Evolutionary conservation across 2,329 filamentous ascomycete genomes (phyloP).

Genomic region (Xylaria sp.): DNA sequence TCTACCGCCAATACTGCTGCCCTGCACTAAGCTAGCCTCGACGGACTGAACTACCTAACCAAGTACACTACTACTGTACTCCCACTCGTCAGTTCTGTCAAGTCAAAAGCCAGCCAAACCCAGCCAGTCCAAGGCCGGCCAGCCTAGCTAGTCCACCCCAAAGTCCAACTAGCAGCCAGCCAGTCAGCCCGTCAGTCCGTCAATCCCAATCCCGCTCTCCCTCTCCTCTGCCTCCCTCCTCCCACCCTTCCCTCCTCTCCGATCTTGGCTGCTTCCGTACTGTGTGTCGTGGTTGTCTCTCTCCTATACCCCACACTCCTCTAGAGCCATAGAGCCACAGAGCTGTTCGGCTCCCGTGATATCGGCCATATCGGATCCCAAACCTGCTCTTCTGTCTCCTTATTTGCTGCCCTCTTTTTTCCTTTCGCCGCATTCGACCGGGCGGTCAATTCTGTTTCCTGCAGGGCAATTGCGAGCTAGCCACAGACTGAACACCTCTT

Average conservation of each 20-base stretch:
- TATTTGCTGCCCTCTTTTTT: constrained; percentile 50
- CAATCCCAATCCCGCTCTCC: constrained; percentile 11
- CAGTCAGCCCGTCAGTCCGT: constrained; percentile 5
- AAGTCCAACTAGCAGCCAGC: not conserved
- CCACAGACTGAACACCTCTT: constrained; percentile 47
- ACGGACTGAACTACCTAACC: not conserved
- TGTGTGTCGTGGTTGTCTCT: constrained; percentile 34
- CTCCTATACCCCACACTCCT: constrained; percentile 39
- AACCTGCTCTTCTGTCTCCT: constrained; percentile 43
- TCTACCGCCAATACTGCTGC: constrained; percentile 17
- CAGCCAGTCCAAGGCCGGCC: too few relatives aligned
- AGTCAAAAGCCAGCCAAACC: too few relatives aligned
- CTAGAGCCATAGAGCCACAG: constrained; percentile 37
- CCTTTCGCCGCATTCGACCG: constrained; percentile 48
- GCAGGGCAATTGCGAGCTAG: constrained; percentile 47
- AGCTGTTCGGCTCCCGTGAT: constrained; percentile 43
- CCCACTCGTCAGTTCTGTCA: constrained; percentile 6
- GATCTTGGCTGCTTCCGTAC: constrained; percentile 32
- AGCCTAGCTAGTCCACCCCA: not conserved
- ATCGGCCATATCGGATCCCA: constrained; percentile 49
- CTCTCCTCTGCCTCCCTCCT: constrained; percentile 10
- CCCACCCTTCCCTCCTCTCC: constrained; percentile 10
- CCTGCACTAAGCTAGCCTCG: constrained; percentile 14
- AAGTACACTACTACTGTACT: not conserved
- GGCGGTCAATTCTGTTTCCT: constrained; percentile 49